These are phyloP conservation scores for Aegilops bicornis DNA, from an alignment of 176 grass and related monocot species.

Conservation along the genomic window DNA sequence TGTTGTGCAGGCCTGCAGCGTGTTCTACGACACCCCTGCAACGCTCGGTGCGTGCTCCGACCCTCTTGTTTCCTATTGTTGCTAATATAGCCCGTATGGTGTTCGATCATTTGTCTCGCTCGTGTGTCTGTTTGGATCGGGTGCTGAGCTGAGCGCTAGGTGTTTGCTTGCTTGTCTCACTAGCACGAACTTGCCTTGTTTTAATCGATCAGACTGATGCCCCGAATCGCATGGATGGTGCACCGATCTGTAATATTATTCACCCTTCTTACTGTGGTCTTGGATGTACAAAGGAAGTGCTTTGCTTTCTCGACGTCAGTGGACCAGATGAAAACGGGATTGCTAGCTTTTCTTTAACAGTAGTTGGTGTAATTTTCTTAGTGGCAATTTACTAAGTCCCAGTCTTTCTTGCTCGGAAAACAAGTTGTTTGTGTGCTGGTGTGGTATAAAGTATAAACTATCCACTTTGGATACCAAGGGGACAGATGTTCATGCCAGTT, in stretches of 20 bases:
- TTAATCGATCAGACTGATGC: background rate
- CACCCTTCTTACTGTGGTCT: background rate
- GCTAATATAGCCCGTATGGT: background rate
- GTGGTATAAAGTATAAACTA: background rate
- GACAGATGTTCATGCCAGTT: background rate
- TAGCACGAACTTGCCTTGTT: background rate
- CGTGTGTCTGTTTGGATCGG: background rate
- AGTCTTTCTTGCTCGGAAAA: background rate
- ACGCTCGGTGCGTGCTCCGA: slow-evolving; percentile 48
- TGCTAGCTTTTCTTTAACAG: background rate
- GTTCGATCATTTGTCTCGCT: slow-evolving; percentile 24
- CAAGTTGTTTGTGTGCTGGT: slow-evolving; percentile 1
- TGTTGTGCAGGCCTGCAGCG: slow-evolving; percentile 83
- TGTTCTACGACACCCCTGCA: slow-evolving; percentile 88
- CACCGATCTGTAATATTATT: background rate
- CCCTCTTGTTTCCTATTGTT: background rate
- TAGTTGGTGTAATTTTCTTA: background rate
- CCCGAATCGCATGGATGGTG: background rate
- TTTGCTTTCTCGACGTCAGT: background rate
- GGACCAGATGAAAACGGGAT: background rate
- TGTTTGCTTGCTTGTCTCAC: slow-evolving; percentile 19
- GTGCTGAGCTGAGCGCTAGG: background rate
- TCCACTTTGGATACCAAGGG: background rate
- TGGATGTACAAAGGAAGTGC: background rate
- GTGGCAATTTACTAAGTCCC: background rate